A percentile compares a stretch with the other conserved stretches of the same genome.
These are phyloP conservation scores for Boletus coccyginus DNA, from an alignment of 768 basidiomycete genomes.

Conservation along the genomic window DNA sequence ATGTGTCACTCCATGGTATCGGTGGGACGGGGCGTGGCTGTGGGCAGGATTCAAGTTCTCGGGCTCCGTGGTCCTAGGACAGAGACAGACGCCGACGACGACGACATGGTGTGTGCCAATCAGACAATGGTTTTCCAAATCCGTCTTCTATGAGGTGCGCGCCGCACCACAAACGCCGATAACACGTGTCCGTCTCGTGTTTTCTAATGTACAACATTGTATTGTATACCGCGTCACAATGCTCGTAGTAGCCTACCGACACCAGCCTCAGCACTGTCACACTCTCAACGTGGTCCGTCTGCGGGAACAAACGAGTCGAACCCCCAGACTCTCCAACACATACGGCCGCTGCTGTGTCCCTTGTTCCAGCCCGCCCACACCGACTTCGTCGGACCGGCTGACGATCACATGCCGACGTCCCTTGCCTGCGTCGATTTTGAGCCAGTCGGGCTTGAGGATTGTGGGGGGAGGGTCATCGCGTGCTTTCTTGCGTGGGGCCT, in stretches of 20 bases:
- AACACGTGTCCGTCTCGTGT: no score
- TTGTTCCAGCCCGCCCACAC: slow-evolving; percentile 32
- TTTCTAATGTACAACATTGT: no score
- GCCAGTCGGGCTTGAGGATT: slow-evolving; percentile 55
- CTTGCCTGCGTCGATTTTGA: slow-evolving; percentile 89
- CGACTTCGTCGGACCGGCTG: slow-evolving; percentile 38
- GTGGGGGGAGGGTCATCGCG: slow-evolving; percentile 1
- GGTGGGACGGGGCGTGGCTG: no score
- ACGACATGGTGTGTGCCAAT: no score
- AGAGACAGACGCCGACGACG: no score
- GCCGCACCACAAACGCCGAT: no score
- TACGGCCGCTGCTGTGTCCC: slow-evolving; percentile 45
- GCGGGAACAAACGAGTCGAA: slow-evolving; percentile 97
- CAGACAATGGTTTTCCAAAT: no score
- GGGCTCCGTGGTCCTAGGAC: no score
- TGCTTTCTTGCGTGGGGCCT: slow-evolving; percentile 57
- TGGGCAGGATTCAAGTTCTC: no score
- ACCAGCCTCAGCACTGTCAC: slow-evolving; percentile 66
- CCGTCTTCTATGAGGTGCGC: no score
- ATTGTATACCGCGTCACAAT: no score
- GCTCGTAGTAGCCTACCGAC: not conserved
- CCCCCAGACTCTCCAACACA: slow-evolving; percentile 76
- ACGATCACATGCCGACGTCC: slow-evolving; percentile 78
- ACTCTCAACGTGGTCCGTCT: slow-evolving; percentile 92
- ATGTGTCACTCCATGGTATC: no score